Percentiles rank a stretch among this genome's conserved stretches.
Evolutionary conservation across 2,329 filamentous ascomycete genomes (phyloP).

Genomic region (Thielaviopsis ethacetica): DNA sequence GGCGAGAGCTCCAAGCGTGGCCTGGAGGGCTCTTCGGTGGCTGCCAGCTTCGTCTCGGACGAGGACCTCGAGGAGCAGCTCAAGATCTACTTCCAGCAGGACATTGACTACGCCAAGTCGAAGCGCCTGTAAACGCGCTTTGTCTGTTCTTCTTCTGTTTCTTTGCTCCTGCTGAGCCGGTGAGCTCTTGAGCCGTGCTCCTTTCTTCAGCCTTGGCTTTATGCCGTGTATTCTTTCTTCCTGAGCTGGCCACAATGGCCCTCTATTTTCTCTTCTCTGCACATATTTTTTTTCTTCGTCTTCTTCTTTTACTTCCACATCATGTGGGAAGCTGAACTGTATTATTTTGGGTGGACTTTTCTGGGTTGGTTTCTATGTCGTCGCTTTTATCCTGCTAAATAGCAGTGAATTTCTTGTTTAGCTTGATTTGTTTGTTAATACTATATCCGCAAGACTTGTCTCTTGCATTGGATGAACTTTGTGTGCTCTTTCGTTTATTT

Average conservation of each 20-base stretch:
- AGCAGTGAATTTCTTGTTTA: not conserved
- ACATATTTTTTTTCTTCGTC: not conserved
- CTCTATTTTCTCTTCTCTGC: not conserved
- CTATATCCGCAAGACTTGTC: no score
- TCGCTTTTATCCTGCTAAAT: not conserved
- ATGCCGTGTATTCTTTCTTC: not conserved
- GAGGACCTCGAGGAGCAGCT: slow-evolving; percentile 24
- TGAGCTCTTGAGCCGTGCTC: no score
- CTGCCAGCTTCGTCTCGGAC: slow-evolving; percentile 16
- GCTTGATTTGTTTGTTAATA: not conserved
- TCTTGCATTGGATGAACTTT: no score
- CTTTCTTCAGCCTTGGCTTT: not conserved
- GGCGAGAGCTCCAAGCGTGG: slow-evolving; percentile 4
- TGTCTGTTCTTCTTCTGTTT: not conserved
- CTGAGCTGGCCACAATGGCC: not conserved
- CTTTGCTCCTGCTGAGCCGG: not conserved
- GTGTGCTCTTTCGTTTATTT: no score
- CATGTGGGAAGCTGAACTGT: not conserved
- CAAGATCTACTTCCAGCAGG: slow-evolving; percentile 21
- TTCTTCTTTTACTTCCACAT: not conserved
- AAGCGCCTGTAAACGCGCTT: slow-evolving; percentile 1
- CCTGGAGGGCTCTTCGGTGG: not conserved
- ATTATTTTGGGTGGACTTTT: not conserved
- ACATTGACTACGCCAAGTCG: slow-evolving; percentile 18
- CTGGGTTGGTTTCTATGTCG: not conserved